Evolutionary conservation across 2,329 filamentous ascomycete genomes (phyloP).

Genomic region (Paraphoma sp.): DNA sequence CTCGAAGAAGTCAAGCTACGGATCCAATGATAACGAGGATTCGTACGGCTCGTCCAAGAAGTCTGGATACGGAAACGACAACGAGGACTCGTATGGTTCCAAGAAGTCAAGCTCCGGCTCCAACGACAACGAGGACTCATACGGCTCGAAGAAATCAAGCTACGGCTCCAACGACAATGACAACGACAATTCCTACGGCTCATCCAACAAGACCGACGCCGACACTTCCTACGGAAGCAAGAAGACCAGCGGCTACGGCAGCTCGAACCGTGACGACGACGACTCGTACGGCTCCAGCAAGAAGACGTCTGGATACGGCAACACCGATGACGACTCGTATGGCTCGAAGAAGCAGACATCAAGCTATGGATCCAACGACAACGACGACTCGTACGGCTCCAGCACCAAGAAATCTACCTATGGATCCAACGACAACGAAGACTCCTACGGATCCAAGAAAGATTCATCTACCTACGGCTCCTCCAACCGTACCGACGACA

Average conservation of each 20-base stretch:
- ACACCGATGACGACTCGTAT: background rate
- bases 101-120: slow-evolving; percentile 7
- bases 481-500: slow-evolving; percentile 4
- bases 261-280: background rate
- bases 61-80: background rate
- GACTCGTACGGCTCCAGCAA: slow-evolving; percentile 10
- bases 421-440: slow-evolving; percentile 9
- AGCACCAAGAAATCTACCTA: slow-evolving; percentile 8
- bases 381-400: slow-evolving; percentile 1
- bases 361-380: background rate
- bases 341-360: background rate
- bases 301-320: too few species aligned
- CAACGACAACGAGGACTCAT: slow-evolving; percentile 10
- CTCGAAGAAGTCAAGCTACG: background rate
- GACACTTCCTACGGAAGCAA: background rate
- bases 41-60: slow-evolving; percentile 9
- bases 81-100: slow-evolving; percentile 1
- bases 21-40: slow-evolving; percentile 1
- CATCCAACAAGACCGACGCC: slow-evolving; percentile 1
- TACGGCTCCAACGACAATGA: slow-evolving; percentile 10
- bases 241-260: background rate
- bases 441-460: slow-evolving; percentile 11
- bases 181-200: slow-evolving; percentile 4
- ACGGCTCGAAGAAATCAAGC: slow-evolving; percentile 8
- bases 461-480: slow-evolving; percentile 7